Percentiles rank a stretch among this genome's conserved stretches.
Conservation (phyloP, 371 early-diverging fungal genomes). For the Syncephalis fuscata region DNA sequence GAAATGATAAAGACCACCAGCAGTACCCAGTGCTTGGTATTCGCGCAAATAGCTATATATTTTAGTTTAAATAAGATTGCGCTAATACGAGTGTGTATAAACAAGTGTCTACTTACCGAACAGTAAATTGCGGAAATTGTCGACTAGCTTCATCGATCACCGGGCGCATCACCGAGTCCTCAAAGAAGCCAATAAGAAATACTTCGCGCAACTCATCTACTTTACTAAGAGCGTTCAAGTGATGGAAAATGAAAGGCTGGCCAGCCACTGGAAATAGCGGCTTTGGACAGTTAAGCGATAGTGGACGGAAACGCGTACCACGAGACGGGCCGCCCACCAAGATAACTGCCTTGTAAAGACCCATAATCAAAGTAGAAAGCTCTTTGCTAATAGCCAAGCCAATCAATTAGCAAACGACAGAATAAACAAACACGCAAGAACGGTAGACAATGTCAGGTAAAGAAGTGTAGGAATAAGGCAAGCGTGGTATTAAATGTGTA, state of each 20-base stretch:
- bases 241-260: conserved; percentile 88
- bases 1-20: conserved; percentile 95
- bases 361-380: no score
- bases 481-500: no score
- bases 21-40: conserved; percentile 91
- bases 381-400: no score
- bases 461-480: no score
- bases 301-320: conserved; percentile 93
- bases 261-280: conserved; percentile 97
- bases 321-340: conserved; percentile 95
- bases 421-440: no score
- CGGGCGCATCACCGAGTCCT: conserved; percentile 72
- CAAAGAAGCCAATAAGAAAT: conserved; percentile 89
- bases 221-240: conserved; percentile 77
- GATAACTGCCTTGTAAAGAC: conserved; percentile 61
- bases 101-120: conserved; percentile 50
- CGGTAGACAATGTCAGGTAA: no score
- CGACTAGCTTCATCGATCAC: conserved; percentile 67
- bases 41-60: conserved; percentile 77
- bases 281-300: conserved; percentile 87
- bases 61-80: not conserved
- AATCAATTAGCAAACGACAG: no score
- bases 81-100: not conserved
- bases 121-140: conserved; percentile 66
- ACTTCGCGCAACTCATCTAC: conserved; percentile 80